Evolutionary conservation across 1,139 yeast genomes (phyloP), one percentile per base, ranked within the genome.

Genomic region (Geotrichum bryndzae): DNA sequence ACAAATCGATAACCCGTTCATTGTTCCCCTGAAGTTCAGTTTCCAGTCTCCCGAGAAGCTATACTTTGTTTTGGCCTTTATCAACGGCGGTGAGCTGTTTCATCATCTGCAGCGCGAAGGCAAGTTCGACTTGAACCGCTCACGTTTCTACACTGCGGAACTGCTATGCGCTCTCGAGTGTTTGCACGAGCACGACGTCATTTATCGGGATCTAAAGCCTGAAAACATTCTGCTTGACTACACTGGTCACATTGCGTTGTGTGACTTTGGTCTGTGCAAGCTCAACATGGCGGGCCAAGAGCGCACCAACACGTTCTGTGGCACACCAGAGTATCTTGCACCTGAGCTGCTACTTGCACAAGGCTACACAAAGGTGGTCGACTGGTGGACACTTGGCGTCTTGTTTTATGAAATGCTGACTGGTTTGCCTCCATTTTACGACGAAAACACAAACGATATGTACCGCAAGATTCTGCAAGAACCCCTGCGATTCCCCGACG

Each of bases 341-440:
- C 99, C 99, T 0, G 99, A 94, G 75, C 79, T 94, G 67, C 78
- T 94, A 56, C 79, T 91, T 66, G 96, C 95, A 58, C 92, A 90
- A 72, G 99, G 99, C 1, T 94, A 94, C 75, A 90, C 98, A 2
- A 85, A 96, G 73, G 88, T 88, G 23, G 98, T 94, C 23, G 99
- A 94, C 76, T 94, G 97, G 95, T 94, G 99, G 99, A 94, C 99
- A 1, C 80, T 94, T 68, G 99, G 99, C 51, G 94, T 95, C n/a
- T 79, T 94, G 60, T 78, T 94, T 56, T 94, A 90, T 73, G 99
- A 94, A 73, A 94, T 94, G 99, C 80, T 94, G 66, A 91, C 97
- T 1, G 97, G 98, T 0, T 80, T 94, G 67, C 98, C 99, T 11
- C 97, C 97, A 55, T 94, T 91, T 73, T 94, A 90, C 73, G 97